A percentile compares a stretch with the other conserved stretches of the same genome.
Conservation (phyloP, 1,284 basidiomycete genomes). For the Puccinia polysora region DNA sequence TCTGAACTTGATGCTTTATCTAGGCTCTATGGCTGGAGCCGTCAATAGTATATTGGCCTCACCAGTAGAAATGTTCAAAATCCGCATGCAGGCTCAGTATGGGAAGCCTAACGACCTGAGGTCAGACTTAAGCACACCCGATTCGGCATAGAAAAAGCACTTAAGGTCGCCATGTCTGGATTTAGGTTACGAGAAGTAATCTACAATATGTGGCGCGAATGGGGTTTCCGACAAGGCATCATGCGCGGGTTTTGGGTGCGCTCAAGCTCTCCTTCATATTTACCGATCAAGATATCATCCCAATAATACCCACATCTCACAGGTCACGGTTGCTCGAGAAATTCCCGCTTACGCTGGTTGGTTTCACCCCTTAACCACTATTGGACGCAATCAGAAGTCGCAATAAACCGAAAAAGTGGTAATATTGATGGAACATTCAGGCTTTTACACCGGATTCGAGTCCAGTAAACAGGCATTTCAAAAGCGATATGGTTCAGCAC, state of each 20-base stretch:
- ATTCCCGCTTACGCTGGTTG: slow-evolving; percentile 85
- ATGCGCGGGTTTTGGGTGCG: slow-evolving; percentile 94
- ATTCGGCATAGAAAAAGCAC: neutral
- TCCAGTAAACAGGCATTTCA: slow-evolving; percentile 74
- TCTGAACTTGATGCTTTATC: neutral
- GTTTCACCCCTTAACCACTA: neutral
- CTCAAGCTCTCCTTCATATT: neutral
- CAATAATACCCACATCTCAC: neutral
- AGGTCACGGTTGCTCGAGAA: slow-evolving; percentile 87
- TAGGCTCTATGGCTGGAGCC: slow-evolving; percentile 73
- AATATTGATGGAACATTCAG: slow-evolving; percentile 47
- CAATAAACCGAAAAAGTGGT: slow-evolving; percentile 57
- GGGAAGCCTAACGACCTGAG: slow-evolving; percentile 53
- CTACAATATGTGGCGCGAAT: slow-evolving; percentile 74
- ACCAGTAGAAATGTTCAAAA: slow-evolving; percentile 65
- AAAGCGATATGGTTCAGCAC: slow-evolving; percentile 54
- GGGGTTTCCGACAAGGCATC: slow-evolving; percentile 77
- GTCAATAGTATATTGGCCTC: slow-evolving; percentile 80
- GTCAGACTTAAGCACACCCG: neutral
- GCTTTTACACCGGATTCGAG: slow-evolving; percentile 74
- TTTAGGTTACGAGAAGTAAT: slow-evolving; percentile 57
- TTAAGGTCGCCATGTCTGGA: neutral
- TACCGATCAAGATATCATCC: slow-evolving; percentile 7
- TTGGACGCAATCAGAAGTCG: neutral
- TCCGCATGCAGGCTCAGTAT: slow-evolving; percentile 95